phyloP scores from a whole-genome alignment of 192 early-diverging fungal species.

The Backusella morwellensis region DNA sequence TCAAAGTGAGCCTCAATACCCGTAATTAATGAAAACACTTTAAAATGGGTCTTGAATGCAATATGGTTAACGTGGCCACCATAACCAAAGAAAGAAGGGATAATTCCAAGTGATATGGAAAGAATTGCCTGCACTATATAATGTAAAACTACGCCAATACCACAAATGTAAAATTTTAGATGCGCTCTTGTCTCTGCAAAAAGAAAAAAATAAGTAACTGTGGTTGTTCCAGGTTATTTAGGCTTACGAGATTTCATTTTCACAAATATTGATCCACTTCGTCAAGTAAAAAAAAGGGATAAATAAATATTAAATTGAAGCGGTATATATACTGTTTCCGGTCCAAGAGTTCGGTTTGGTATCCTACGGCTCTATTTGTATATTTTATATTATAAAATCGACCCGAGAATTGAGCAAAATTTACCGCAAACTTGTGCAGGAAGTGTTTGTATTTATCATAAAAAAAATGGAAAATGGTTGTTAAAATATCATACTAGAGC shows the following conservation, averaged over 20 bases:
- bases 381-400: too few species aligned
- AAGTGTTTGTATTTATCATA: too few species aligned
- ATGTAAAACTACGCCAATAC: not conserved
- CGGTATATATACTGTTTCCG: not conserved
- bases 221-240: not conserved
- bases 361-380: too few species aligned
- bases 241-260: not conserved
- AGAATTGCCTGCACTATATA: not conserved
- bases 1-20: conserved; percentile 64
- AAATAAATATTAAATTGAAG: not conserved
- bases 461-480: too few species aligned
- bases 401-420: too few species aligned
- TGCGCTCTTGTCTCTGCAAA: not conserved
- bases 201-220: not conserved
- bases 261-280: not conserved
- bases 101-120: not conserved
- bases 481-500: too few species aligned
- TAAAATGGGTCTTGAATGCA: conserved; percentile 32
- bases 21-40: conserved; percentile 47
- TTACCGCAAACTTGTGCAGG: too few species aligned
- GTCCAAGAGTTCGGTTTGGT: too few species aligned
- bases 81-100: not conserved
- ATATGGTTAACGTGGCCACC: not conserved
- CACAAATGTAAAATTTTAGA: not conserved
- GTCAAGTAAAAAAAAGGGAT: not conserved